Base-by-base conservation (phyloP, 345 rosid genomes). In the Lepidium sativum region DNA sequence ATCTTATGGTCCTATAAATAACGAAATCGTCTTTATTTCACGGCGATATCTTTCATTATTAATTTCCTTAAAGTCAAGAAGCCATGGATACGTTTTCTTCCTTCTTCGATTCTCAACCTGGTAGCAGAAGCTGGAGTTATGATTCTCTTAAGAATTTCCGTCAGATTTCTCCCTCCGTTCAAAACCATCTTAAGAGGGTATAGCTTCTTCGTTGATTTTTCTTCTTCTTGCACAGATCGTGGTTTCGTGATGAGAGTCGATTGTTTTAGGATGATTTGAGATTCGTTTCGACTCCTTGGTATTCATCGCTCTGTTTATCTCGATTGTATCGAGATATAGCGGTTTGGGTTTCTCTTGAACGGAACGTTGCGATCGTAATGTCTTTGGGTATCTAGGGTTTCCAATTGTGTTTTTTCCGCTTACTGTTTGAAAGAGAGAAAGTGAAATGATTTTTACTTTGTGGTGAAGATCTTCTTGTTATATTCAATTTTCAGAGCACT, bases 131-230 rank as follows among this genome's bases (percentile, higher is more conserved):
- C 23, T 85, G 95, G 97, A 80, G 67, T 63, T 83, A 83, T 58
- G 88, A 85, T 23, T 79, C 96, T 45, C 85, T 73, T 41, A 73
- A 73, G 67, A 88, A 88, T 72, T 84, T 95, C 76, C 78, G 66
- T 49, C 78, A 74, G 70, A 74, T 95, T 74, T 88, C 96, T 57
- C 92, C 95, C 0, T 17, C 34, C 17, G 97, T 95, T 1, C 98
- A 95, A 75, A 42, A 76, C 15, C 99, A 95, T 79, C 97, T 95
- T 37, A 91, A 95, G 44, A 84, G 80, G 91, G 99, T 95, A 63
- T 27, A 35, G 8, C 25, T 14, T 39, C 13, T 10, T 51, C 18
- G 1, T 38, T n/a, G 11, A 17, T 21, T 21, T 21, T 20, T 3
- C 0, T 48, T 41, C 32, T 1, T 44, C 45, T 58, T 60, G 6